A percentile compares a stretch with the other conserved stretches of the same genome.
Evolutionary conservation across 2,329 filamentous ascomycete genomes (phyloP).

Genomic region (Claviceps arundinis): DNA sequence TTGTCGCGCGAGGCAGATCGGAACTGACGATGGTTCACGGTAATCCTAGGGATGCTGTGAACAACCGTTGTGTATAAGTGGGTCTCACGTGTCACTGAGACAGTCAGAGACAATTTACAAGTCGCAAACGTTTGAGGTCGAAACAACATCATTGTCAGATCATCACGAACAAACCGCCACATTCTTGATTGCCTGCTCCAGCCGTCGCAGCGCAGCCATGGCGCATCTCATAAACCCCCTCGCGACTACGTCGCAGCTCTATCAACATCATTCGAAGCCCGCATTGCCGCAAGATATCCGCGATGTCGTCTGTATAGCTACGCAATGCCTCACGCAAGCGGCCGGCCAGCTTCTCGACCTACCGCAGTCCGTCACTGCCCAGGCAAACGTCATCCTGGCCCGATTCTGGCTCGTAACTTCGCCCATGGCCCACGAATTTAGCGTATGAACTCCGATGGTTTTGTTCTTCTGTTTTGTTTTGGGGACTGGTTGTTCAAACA

Average conservation of each 20-base stretch:
- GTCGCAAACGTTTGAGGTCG: no score
- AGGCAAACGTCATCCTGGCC: constrained; percentile 69
- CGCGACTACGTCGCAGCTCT: constrained; percentile 58
- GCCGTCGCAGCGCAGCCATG: constrained; percentile 25
- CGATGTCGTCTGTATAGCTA: constrained; percentile 57
- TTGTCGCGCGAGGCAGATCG: no score
- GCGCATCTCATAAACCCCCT: constrained; percentile 57
- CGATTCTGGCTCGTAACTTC: constrained; percentile 61
- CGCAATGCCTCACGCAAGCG: constrained; percentile 61
- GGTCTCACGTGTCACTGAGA: no score
- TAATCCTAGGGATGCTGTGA: no score
- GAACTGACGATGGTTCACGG: no score
- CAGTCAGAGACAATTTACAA: no score
- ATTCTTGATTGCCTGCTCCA: not conserved
- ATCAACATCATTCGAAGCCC: constrained; percentile 39
- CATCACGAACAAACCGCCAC: no score
- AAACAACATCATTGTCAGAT: no score
- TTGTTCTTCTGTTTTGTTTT: not conserved
- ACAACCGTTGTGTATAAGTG: no score
- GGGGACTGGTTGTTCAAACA: no score
- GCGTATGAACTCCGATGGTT: constrained; percentile 20
- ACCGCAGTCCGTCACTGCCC: constrained; percentile 73
- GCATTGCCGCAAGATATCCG: constrained; percentile 55
- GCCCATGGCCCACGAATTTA: constrained; percentile 45
- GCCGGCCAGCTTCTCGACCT: constrained; percentile 71